Percentiles rank a stretch among this genome's conserved stretches.
Conservation (phyloP, 495 filamentous ascomycete species). For the Penicillium pulvis region DNA sequence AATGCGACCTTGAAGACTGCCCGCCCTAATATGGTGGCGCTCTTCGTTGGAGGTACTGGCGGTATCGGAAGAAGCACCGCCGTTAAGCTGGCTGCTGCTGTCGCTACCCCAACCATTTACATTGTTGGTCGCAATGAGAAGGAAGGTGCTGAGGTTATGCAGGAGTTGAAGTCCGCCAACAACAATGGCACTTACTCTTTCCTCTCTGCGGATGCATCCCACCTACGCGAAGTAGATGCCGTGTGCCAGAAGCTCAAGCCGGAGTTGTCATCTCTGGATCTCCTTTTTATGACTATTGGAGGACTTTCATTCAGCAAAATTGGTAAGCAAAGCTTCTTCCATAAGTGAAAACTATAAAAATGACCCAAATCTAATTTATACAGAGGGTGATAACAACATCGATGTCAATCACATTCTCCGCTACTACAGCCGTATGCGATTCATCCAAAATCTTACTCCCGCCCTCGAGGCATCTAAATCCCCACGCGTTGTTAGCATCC, state of each 20-base stretch:
- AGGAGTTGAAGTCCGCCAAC: neutral
- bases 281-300: neutral
- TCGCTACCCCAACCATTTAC: constrained; percentile 33
- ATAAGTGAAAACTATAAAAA: neutral
- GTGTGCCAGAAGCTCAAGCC: neutral
- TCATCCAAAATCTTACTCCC: constrained; percentile 37
- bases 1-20: neutral
- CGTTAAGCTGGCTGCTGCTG: constrained; percentile 31
- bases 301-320: neutral
- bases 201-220: neutral
- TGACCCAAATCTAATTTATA: neutral
- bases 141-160: neutral
- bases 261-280: neutral
- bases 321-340: neutral
- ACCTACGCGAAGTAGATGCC: neutral
- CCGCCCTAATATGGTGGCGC: constrained; percentile 14
- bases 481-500: constrained; percentile 56
- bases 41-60: constrained; percentile 44
- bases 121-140: constrained; percentile 27
- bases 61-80: constrained; percentile 43
- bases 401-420: constrained; percentile 32
- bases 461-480: constrained; percentile 32
- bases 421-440: constrained; percentile 45
- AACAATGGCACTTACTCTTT: neutral
- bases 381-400: constrained; percentile 34